These are phyloP conservation scores for Isabelozyma heimii DNA, from an alignment of 805 yeast species.

Conservation along the genomic window DNA sequence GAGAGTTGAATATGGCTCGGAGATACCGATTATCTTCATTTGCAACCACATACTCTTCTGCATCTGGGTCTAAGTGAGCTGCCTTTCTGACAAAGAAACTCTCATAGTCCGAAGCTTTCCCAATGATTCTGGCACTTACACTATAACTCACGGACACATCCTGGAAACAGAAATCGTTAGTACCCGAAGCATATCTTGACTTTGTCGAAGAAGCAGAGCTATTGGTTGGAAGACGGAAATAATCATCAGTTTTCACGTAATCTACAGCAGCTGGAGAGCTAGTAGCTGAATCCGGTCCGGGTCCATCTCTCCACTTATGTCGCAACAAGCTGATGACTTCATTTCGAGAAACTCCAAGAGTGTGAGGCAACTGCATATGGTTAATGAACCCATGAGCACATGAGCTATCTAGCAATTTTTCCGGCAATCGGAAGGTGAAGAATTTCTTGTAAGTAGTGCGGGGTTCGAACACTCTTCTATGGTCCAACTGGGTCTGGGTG, in stretches of 20 bases:
- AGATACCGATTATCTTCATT: conserved; percentile 25
- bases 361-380: conserved; percentile 37
- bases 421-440: conserved; percentile 38
- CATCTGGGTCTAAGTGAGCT: conserved; percentile 9
- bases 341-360: conserved; percentile 30
- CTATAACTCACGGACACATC: conserved; percentile 30
- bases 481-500: conserved; percentile 21
- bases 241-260: neutral
- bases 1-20: conserved; percentile 20
- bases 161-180: conserved; percentile 26
- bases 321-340: conserved; percentile 24
- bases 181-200: neutral
- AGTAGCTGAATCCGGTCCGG: neutral
- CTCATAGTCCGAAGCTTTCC: conserved; percentile 30
- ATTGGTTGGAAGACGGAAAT: neutral
- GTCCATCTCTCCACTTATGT: conserved; percentile 20
- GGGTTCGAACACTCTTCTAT: conserved; percentile 25
- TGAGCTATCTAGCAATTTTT: conserved; percentile 29
- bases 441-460: conserved; percentile 36
- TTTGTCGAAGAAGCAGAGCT: neutral
- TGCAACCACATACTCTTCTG: conserved; percentile 29
- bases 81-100: conserved; percentile 11
- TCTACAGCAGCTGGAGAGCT: neutral
- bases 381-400: conserved; percentile 35
- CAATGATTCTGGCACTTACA: conserved; percentile 36